Base-by-base conservation (phyloP, 2,329 filamentous ascomycete genomes). In the Clarireedia hainanense region DNA sequence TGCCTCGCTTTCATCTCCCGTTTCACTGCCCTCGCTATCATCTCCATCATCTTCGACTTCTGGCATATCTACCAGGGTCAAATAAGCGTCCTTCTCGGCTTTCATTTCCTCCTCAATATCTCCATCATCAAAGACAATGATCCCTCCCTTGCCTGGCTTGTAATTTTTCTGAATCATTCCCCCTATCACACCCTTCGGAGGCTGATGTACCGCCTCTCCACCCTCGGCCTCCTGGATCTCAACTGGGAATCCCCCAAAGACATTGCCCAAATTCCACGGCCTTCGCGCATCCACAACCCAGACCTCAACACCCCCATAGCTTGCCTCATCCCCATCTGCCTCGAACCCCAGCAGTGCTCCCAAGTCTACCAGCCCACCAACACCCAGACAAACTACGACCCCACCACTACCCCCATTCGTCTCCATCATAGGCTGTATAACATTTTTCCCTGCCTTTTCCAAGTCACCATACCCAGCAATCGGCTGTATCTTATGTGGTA, bases 401-500 rank as follows among this genome's bases (percentile, higher is more conserved):
- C 92, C 92, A 52, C 92, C 92, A 63, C 81, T 86, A 9, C 92
- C 92, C 24, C 92, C 92, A 56, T 87, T 80, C 30, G 83, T 84
- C 67, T 88, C 85, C 77, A 90, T 91, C 89, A 96, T 91, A 10
- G 91, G 91, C 54, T 78, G 79, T 42, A 96, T 87, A 46, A 95
- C 78, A 62, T 91, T 84, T 67, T 82, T 80, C 47, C 91, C 91
- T 23, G 86, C 86, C 64, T 83, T 85, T 67, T 89, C 80, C 47
- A 99, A 81, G 70, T 97, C 94, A 62, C 83, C 85, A 82, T 96
- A 97, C 55, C 94, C 94, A 20, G 89, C 84, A 54, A 99, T 86
- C 1, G 94, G 94, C 67, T 96, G 89, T 67, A 97, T 96, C 73
- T 96, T 97, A 75, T 97, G 92, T 14, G 88, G 89, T 64, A 99